phyloP scores from a whole-genome alignment of 192 early-diverging fungal genomes.

The Entomortierella parvispora region DNA sequence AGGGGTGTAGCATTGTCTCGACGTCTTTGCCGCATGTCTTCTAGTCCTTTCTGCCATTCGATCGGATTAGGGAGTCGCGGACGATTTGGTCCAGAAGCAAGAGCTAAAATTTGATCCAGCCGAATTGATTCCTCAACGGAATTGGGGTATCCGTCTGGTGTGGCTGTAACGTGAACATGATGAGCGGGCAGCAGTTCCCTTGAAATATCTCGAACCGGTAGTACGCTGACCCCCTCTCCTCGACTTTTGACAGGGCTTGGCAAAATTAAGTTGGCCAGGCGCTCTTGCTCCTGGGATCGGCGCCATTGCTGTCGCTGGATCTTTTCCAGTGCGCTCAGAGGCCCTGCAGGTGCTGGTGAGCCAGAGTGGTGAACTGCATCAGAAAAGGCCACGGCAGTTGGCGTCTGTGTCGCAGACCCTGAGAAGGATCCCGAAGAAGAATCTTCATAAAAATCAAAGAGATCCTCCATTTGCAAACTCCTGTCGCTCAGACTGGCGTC shows the following conservation, averaged over 20 bases:
- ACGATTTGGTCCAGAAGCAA: slow-evolving; percentile 24
- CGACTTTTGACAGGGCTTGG: not conserved
- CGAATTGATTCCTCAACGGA: not conserved
- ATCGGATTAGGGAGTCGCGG: slow-evolving; percentile 34
- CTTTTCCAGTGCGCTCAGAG: slow-evolving; percentile 26
- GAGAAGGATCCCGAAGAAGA: not conserved
- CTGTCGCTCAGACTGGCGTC: slow-evolving; percentile 12
- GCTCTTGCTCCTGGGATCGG: slow-evolving; percentile 28
- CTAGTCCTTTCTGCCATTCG: slow-evolving; percentile 39
- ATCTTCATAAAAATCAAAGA: slow-evolving; percentile 26
- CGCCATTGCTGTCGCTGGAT: slow-evolving; percentile 23
- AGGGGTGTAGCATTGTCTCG: slow-evolving; percentile 7
- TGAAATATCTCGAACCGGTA: slow-evolving; percentile 10
- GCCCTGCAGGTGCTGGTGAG: slow-evolving; percentile 1
- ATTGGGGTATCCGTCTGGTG: too few relatives aligned
- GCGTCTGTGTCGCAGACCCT: too few relatives aligned
- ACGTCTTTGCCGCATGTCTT: slow-evolving; percentile 25
- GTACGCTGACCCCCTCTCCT: not conserved
- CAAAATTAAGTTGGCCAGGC: slow-evolving; percentile 12
- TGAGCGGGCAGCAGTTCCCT: slow-evolving; percentile 6
- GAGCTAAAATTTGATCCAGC: slow-evolving; percentile 30
- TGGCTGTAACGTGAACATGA: too few relatives aligned
- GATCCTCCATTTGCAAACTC: slow-evolving; percentile 39
- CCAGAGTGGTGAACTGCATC: not conserved
- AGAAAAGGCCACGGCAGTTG: not conserved